A percentile compares a stretch with the other conserved stretches of the same genome.
Evolutionary conservation across 257 asterid species (phyloP).

Genomic region (Ligustrum vulgare): DNA sequence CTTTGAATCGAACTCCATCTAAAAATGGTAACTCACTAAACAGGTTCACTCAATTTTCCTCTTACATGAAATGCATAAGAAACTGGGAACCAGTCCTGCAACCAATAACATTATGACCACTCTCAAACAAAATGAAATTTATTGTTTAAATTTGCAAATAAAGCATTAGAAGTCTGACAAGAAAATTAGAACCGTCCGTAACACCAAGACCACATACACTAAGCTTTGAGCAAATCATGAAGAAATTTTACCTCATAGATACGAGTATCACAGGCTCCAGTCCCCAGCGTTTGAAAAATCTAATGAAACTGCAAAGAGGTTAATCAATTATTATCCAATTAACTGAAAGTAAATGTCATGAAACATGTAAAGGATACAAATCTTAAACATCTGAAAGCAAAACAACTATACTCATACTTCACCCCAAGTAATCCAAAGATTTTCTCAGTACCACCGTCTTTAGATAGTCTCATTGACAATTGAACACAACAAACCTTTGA

Average conservation of each 20-base stretch:
- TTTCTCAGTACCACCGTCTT: not conserved
- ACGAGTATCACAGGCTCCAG: conserved; percentile 24
- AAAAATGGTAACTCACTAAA: conserved; percentile 35
- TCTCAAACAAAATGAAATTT: conserved; percentile 4
- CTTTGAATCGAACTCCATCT: conserved; percentile 73
- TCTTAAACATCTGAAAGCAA: conserved; percentile 2
- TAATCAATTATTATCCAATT: conserved; percentile 5
- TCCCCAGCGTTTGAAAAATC: conserved; percentile 15
- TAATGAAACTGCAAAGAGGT: conserved; percentile 9
- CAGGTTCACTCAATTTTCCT: conserved; percentile 23
- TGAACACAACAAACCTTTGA: not conserved
- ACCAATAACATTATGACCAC: conserved; percentile 1
- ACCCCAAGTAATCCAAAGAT: not conserved
- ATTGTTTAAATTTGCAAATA: not conserved
- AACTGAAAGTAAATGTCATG: not conserved
- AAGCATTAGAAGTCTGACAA: not conserved
- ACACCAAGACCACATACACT: not conserved
- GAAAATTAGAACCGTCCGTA: not conserved
- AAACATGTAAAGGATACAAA: not conserved
- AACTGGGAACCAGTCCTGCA: conserved; percentile 32
- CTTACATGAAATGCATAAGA: conserved; percentile 30
- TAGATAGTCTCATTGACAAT: not conserved
- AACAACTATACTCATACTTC: not conserved
- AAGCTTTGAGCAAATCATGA: not conserved
- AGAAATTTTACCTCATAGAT: conserved; percentile 20